Evolutionary conservation across 495 filamentous ascomycete genomes (phyloP).

Genomic region (Trichoderma erinaceum): DNA sequence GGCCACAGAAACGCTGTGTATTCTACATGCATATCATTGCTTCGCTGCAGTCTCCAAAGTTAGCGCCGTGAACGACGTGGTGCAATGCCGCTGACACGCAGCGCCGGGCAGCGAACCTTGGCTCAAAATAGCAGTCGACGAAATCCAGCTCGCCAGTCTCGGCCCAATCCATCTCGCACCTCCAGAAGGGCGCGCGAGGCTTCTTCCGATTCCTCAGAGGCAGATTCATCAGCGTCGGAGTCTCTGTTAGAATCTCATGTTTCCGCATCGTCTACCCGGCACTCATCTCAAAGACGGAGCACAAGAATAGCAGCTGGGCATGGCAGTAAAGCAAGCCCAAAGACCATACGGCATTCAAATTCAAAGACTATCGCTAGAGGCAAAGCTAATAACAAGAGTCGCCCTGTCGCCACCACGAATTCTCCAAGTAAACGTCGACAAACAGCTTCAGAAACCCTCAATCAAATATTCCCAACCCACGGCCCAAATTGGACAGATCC

Average conservation of each 20-base stretch:
- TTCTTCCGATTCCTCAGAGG: too few species aligned
- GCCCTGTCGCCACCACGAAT: neutral
- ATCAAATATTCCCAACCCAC: too few species aligned
- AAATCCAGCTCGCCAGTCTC: constrained; percentile 1
- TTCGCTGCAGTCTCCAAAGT: neutral
- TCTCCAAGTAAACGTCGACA: neutral
- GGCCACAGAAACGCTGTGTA: neutral
- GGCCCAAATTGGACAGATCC: constrained; percentile 12
- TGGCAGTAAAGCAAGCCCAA: neutral
- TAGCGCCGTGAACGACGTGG: neutral
- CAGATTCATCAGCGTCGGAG: neutral
- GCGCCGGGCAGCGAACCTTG: neutral
- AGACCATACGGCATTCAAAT: neutral
- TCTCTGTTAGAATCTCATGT: neutral
- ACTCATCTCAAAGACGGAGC: neutral
- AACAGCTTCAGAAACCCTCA: neutral
- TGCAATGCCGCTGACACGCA: constrained; percentile 8
- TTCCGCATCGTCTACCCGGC: neutral
- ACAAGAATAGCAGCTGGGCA: neutral
- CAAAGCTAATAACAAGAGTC: neutral
- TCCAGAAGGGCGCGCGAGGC: neutral
- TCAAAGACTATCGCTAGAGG: neutral
- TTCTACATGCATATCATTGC: neutral
- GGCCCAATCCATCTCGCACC: neutral
- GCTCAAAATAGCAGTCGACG: neutral